Evolutionary conservation across 2,329 filamentous ascomycete species (phyloP).

Genomic region (Aspergillus luchuensis): DNA sequence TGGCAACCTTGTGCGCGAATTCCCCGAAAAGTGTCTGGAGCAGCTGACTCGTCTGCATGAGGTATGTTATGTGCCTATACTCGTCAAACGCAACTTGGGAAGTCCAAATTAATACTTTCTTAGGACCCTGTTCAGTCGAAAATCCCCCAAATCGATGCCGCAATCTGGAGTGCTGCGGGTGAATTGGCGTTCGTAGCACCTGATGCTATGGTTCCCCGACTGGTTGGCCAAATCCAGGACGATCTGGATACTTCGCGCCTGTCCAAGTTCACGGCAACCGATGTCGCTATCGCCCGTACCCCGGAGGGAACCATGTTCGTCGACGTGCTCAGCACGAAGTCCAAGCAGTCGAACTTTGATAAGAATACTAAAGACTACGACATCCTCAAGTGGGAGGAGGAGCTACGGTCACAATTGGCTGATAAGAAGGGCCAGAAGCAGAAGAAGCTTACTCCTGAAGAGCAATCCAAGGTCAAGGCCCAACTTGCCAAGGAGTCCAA

Average conservation of each 20-base stretch:
- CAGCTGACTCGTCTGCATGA: constrained; percentile 64
- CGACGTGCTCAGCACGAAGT: constrained; percentile 85
- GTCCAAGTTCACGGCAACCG: constrained; percentile 74
- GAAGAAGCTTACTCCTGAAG: constrained; percentile 87
- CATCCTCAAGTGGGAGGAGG: constrained; percentile 94
- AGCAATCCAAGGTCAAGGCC: constrained; percentile 84
- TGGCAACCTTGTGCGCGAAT: constrained; percentile 69
- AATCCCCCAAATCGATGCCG: constrained; percentile 54
- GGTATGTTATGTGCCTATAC: constrained; percentile 45
- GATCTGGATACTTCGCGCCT: constrained; percentile 75
- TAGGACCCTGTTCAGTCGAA: constrained; percentile 39
- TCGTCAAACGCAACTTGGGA: neutral
- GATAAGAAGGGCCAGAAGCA: constrained; percentile 82
- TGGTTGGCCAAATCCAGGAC: constrained; percentile 71
- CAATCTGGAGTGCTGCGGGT: constrained; percentile 81
- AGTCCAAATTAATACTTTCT: constrained; percentile 3
- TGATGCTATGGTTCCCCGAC: constrained; percentile 71
- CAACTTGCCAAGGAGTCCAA: constrained; percentile 84
- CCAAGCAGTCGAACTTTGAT: constrained; percentile 67
- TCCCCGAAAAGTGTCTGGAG: constrained; percentile 65
- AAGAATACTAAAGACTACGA: constrained; percentile 96
- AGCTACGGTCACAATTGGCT: constrained; percentile 82
- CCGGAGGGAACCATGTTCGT: constrained; percentile 86
- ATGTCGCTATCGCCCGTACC: constrained; percentile 90
- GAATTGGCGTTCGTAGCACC: constrained; percentile 94